Percentiles rank a stretch among this genome's conserved stretches.
Evolutionary conservation across 345 rosid genomes (phyloP).

Genomic region (Populus alba): DNA sequence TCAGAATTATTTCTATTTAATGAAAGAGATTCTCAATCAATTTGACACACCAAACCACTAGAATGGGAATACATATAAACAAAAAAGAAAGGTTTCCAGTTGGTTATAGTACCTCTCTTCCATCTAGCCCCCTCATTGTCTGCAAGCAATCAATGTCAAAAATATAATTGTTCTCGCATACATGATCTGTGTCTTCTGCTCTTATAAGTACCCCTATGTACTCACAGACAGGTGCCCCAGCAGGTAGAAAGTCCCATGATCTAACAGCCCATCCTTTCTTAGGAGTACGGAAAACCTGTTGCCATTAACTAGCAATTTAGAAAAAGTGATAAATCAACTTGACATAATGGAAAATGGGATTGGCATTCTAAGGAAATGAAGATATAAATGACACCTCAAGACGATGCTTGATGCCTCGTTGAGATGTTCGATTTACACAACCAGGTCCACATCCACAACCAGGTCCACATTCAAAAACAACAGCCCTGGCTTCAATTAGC

Average conservation of each 20-base stretch:
- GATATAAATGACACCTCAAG: conserved; percentile 63
- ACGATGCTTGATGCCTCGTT: conserved; percentile 56
- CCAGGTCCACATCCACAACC: conserved; percentile 75
- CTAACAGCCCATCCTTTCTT: conserved; percentile 96
- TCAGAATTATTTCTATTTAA: too few species aligned
- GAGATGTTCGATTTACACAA: conserved; percentile 82
- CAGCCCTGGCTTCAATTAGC: conserved; percentile 73
- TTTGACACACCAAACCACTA: not conserved
- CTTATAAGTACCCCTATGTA: conserved; percentile 67
- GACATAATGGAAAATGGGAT: not conserved
- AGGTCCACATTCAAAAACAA: conserved; percentile 94
- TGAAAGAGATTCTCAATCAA: too few species aligned
- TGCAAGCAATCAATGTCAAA: conserved; percentile 95
- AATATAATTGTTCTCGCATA: conserved; percentile 65
- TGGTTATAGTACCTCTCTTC: conserved; percentile 60
- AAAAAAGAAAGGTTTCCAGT: not conserved
- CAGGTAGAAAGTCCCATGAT: conserved; percentile 90
- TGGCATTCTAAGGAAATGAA: not conserved
- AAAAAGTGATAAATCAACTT: not conserved
- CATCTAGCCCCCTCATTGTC: conserved; percentile 82
- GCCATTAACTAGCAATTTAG: conserved; percentile 2
- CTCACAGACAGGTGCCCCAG: conserved; percentile 93
- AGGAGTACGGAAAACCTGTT: conserved; percentile 79
- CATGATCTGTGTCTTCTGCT: conserved; percentile 68
- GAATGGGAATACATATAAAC: not conserved